phyloP scores from a whole-genome alignment of 306 rosid genomes.

The Glycine soja region DNA sequence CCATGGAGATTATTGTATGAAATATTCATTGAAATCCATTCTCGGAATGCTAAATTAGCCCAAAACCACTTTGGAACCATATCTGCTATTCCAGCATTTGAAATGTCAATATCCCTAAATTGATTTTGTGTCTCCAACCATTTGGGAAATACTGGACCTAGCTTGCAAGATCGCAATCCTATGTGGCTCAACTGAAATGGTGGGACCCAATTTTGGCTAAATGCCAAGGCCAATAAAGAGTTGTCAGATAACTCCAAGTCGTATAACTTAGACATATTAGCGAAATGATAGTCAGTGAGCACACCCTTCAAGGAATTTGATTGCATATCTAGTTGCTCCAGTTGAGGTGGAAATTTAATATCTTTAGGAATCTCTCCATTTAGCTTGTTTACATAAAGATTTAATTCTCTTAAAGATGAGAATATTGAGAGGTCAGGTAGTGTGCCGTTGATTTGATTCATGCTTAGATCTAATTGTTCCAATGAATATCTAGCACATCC shows the following conservation, averaged over 20 bases:
- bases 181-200: background rate
- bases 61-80: no score
- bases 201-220: slow-evolving; percentile 17
- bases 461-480: no score
- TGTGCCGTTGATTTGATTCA: no score
- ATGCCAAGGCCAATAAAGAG: background rate
- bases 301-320: slow-evolving; percentile 29
- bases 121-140: slow-evolving; percentile 34
- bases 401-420: no score
- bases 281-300: slow-evolving; percentile 26
- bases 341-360: background rate
- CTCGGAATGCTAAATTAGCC: no score
- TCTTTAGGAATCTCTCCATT: background rate
- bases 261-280: background rate
- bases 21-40: no score
- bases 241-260: background rate
- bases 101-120: no score
- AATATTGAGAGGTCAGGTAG: no score
- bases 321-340: accelerated
- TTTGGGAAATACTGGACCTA: slow-evolving; percentile 41
- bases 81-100: no score
- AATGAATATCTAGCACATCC: no score
- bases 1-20: no score
- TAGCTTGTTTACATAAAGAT: no score
- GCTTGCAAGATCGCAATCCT: background rate